Evolutionary conservation across 2,329 filamentous ascomycete genomes (phyloP), one percentile per base, ranked within the genome.

Genomic region (Aspergillus thermomutatus): DNA sequence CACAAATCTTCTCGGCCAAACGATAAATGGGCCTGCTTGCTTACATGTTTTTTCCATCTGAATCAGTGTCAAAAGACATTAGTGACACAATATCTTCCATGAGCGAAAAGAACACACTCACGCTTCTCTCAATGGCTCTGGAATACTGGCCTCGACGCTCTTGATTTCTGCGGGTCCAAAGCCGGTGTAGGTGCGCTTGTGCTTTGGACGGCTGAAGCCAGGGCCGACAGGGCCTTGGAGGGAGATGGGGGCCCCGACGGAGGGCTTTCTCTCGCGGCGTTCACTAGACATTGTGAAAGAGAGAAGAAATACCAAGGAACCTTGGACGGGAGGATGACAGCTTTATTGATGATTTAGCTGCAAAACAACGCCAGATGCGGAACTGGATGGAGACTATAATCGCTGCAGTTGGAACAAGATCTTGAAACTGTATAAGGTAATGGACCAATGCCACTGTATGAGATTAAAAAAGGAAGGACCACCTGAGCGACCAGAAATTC

Each of bases 141-240:
- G 93, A 70, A 97, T 96, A 59, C 78, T 86, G 80, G 92, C 91
- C 79, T 97, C 92, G 50, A 97, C 91, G 68, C 79, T 88, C 81
- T 96, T 97, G 80, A 97, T 97, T 72, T 99, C 94, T 37, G 85
- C 81, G 27, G 92, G 84, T 34, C 92, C 92, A 71, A 97, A 94
- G 8, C 94, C 94, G 9, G 94, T 99, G 64, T 90, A 90, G n/a
- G 93, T 97, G 65, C 94, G 86, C 82, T 91, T 97, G 80, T 99
- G 94, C 80, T 97, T 99, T 48, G 94, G 94, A 59, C 94, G 84
- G 86, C 77, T 87, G 72, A 95, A 93, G 45, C 87, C 88, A 43
- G 92, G 91, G n/a, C 89, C 89, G 56, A 97, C 86, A 19, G 90
- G 88, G 63, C 92, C 92, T 74, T 90, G 83, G 60, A 97, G 87